Evolutionary conservation across 2,329 filamentous ascomycete species (phyloP).

Genomic region (Calonectria pteridis): DNA sequence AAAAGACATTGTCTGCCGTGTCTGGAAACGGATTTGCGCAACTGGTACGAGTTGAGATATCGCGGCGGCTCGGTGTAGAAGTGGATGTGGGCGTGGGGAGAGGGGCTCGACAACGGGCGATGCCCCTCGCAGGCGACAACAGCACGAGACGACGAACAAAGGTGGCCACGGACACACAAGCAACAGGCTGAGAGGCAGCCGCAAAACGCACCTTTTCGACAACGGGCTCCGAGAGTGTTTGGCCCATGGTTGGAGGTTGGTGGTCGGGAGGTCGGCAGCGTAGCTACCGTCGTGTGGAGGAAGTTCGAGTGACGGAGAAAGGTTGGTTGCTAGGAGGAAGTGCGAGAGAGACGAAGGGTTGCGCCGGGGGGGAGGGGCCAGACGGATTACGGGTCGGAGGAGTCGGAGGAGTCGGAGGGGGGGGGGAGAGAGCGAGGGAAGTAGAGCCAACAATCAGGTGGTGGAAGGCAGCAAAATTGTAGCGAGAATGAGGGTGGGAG

Average conservation of each 20-base stretch:
- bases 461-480: background rate
- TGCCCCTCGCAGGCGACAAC: slow-evolving; percentile 40
- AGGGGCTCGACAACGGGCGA: slow-evolving; percentile 41
- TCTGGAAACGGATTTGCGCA: slow-evolving; percentile 28
- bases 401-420: slow-evolving; percentile 24
- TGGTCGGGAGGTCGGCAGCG: slow-evolving; percentile 42
- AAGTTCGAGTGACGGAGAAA: slow-evolving; percentile 27
- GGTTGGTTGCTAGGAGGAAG: slow-evolving; percentile 31
- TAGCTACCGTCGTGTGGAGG: slow-evolving; percentile 40
- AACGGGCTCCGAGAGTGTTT: slow-evolving; percentile 98
- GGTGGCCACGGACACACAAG: slow-evolving; percentile 8
- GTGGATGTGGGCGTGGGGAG: slow-evolving; percentile 28
- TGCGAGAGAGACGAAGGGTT: slow-evolving; percentile 28
- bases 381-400: slow-evolving; percentile 29
- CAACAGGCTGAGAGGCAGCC: slow-evolving; percentile 2
- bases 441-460: background rate
- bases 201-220: slow-evolving; percentile 85
- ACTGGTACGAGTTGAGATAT: slow-evolving; percentile 6
- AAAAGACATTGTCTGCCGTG: background rate
- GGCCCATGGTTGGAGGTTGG: slow-evolving; percentile 78
- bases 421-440: background rate
- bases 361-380: slow-evolving; percentile 25
- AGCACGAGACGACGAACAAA: slow-evolving; percentile 21
- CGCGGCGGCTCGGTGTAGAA: slow-evolving; percentile 21
- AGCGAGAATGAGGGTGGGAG: background rate